Evolutionary conservation across 352 stramenopile genomes (phyloP).

Genomic region (Salisapilia sapeloensis): DNA sequence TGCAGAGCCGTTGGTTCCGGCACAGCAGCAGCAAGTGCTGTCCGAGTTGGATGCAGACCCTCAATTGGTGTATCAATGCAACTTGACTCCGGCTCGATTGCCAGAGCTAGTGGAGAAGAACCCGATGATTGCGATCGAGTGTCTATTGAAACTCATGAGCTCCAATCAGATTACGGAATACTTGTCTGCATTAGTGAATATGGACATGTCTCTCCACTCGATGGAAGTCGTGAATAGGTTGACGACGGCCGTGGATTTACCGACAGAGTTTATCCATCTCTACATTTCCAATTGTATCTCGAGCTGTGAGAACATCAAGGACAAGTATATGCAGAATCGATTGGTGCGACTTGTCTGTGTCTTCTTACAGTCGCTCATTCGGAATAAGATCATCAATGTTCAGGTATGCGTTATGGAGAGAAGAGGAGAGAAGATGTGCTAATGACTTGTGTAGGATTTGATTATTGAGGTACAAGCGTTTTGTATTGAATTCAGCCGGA

Average conservation of each 20-base stretch:
- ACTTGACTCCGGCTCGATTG: conserved; percentile 86
- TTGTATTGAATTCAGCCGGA: conserved; percentile 98
- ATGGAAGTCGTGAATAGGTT: conserved; percentile 96
- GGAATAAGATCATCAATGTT: conserved; percentile 98
- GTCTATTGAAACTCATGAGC: conserved; percentile 83
- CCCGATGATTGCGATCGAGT: conserved; percentile 94
- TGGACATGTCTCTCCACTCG: conserved; percentile 98
- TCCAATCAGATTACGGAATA: conserved; percentile 92
- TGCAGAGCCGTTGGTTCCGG: conserved; percentile 72
- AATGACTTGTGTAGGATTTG: conserved; percentile 64
- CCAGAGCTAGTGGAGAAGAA: conserved; percentile 97
- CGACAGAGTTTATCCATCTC: conserved; percentile 96
- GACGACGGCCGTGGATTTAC: conserved; percentile 84
- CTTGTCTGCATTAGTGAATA: conserved; percentile 92
- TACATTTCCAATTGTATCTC: conserved; percentile 99
- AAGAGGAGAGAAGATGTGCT: conserved; percentile 4
- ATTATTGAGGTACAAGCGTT: conserved; percentile 98
- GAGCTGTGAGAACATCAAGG: conserved; percentile 96
- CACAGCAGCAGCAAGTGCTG: conserved; percentile 81
- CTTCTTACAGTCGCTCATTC: conserved; percentile 96
- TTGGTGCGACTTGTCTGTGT: conserved; percentile 96
- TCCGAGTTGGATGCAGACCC: conserved; percentile 78
- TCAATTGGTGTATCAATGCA: conserved; percentile 85
- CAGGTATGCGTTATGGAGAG: conserved; percentile 40
- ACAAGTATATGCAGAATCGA: conserved; percentile 96